These are phyloP conservation scores for Xylaria sp. DNA, from an alignment of 2,329 filamentous ascomycete species.

Conservation along the genomic window DNA sequence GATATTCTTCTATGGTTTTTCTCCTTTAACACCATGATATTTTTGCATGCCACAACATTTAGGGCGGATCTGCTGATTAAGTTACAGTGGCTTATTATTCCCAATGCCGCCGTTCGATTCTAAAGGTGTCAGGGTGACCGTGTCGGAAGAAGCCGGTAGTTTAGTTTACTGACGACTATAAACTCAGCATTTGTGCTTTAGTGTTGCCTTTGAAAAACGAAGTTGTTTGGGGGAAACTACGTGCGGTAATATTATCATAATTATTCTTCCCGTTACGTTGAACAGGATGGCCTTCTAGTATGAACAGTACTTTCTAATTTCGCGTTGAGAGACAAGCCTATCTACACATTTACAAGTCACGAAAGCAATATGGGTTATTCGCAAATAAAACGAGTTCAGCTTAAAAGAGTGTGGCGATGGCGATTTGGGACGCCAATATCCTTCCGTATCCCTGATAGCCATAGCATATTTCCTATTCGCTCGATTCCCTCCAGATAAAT, in stretches of 20 bases:
- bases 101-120: constrained; percentile 25
- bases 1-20: neutral
- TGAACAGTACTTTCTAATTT: neutral
- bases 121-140: constrained; percentile 20
- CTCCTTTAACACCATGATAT: neutral
- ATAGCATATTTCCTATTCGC: neutral
- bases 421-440: neutral
- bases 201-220: neutral
- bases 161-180: neutral
- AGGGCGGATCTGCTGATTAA: neutral
- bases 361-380: neutral
- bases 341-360: neutral
- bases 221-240: neutral
- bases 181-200: neutral
- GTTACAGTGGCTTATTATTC: constrained; percentile 15
- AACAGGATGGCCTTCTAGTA: neutral
- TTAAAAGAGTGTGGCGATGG: neutral
- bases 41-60: neutral
- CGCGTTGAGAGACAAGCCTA: neutral
- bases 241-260: neutral
- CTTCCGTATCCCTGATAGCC: neutral
- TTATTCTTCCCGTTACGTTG: neutral
- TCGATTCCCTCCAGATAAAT: no score
- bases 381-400: neutral
- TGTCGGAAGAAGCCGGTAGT: neutral